A percentile compares a stretch with the other conserved stretches of the same genome.
Conservation (phyloP, 2,329 filamentous ascomycete species). For the Calonectria pteridis region DNA sequence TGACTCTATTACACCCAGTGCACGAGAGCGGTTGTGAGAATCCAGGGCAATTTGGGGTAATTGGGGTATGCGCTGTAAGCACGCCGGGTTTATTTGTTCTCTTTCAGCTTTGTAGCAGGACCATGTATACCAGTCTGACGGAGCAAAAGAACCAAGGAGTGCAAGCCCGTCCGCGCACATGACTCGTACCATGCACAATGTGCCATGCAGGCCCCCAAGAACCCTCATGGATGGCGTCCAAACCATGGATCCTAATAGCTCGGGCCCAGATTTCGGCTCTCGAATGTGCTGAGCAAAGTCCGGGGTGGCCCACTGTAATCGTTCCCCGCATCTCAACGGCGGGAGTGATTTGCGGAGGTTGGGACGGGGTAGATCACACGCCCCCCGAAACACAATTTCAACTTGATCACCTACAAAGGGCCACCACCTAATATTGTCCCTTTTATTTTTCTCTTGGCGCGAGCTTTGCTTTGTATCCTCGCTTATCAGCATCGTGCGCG, state of each 20-base stretch:
- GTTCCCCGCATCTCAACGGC: slow-evolving; percentile 8
- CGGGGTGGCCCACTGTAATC: not conserved
- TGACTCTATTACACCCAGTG: not conserved
- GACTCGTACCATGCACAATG: not conserved
- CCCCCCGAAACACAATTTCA: not conserved
- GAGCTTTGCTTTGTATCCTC: not conserved
- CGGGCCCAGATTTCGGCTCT: not conserved
- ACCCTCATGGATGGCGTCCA: not conserved
- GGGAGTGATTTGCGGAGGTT: slow-evolving; percentile 3
- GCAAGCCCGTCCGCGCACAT: not conserved
- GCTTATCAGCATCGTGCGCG: not conserved
- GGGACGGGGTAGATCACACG: not conserved
- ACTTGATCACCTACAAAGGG: not conserved
- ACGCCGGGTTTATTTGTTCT: rapidly evolving
- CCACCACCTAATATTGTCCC: not conserved
- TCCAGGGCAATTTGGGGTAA: not conserved
- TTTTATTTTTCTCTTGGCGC: not conserved
- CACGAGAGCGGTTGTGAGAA: not conserved
- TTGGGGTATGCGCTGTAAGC: not conserved
- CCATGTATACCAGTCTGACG: not conserved
- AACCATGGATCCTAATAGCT: not conserved
- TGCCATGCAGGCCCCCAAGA: not conserved
- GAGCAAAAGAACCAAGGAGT: not conserved
- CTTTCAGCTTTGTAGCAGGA: not conserved
- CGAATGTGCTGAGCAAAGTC: not conserved